Evolutionary conservation across 2,329 filamentous ascomycete species (phyloP), one percentile per base, ranked within the genome.

Genomic region (Cercospora zeina): DNA sequence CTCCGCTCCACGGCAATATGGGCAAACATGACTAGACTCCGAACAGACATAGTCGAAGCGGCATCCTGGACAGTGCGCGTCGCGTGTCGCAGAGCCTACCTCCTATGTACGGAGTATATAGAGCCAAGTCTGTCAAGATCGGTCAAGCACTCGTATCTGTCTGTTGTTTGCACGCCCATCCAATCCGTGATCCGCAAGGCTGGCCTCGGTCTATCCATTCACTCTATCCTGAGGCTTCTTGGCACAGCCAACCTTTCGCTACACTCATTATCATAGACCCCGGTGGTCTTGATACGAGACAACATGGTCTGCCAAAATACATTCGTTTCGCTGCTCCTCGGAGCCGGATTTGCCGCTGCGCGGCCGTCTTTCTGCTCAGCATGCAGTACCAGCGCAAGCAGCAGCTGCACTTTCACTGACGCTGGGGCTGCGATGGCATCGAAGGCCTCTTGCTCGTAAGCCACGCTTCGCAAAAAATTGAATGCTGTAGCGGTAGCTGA

Each of bases 371-470:
- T 14, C 54, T 13, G 19, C 2, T 8, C 31, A 6, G 34, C 49
- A 16, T 13, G 27, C 21, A 33, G n/a, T 30, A 34, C 14, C 14
- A 51, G 19, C n/a, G n/a, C 49, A 31, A 53, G 49, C 30, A 47
- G 42, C 42, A 59, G 58, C 24, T 68, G 66, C 62, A 68, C 66
- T 6, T 66, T 68, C 55, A 68, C 64, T 21, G 66, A 68, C 36
- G 58, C 55, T 21, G 64, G 57, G 42, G 57, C 60, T 31, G 64
- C 64, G n/a, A 39, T 47, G 9, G 73, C 74, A 24, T 77, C 75
- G 13, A 74, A 77, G 6, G 72, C 72, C 4, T 72, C 75, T 1
- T 81, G 79, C 70, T 78, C 74, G 13, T 72, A 73, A 34, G 54
- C 1, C 4, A 39, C 4, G 33, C 33, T 36, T 47, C 19, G 31